These are phyloP conservation scores for Cytospora schulzeri DNA, from an alignment of 2,329 filamentous ascomycete genomes.

Conservation along the genomic window DNA sequence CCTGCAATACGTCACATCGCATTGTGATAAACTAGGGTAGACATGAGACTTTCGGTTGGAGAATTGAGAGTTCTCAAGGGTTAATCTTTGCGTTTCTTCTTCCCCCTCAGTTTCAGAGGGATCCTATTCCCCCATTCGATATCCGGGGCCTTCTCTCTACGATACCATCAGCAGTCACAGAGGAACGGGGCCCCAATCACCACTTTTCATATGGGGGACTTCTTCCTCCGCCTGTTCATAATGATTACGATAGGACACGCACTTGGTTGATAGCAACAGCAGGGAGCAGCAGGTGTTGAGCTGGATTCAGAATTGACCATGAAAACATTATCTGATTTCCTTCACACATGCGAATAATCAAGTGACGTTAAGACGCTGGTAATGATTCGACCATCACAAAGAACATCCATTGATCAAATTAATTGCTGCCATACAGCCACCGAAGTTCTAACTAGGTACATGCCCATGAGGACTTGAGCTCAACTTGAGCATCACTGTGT, in stretches of 20 bases:
- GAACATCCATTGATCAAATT: background rate
- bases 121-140: background rate
- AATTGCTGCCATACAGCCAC: conserved; percentile 1
- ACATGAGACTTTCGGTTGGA: background rate
- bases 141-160: conserved; percentile 7
- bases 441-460: background rate
- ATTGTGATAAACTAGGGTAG: background rate
- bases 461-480: background rate
- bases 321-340: no score
- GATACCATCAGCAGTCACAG: conserved; percentile 14
- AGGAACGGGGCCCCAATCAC: conserved; percentile 4
- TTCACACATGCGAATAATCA: background rate
- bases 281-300: background rate
- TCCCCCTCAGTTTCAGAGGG: background rate
- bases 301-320: background rate
- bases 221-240: background rate
- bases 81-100: conserved; percentile 1
- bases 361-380: background rate
- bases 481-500: background rate
- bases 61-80: background rate
- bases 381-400: conserved; percentile 1
- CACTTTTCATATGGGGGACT: background rate
- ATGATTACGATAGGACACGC: conserved; percentile 1
- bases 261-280: conserved; percentile 2
- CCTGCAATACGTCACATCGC: background rate